Evolutionary conservation across 1,284 basidiomycete genomes (phyloP).

Genomic region (Amylostereum areolatum): DNA sequence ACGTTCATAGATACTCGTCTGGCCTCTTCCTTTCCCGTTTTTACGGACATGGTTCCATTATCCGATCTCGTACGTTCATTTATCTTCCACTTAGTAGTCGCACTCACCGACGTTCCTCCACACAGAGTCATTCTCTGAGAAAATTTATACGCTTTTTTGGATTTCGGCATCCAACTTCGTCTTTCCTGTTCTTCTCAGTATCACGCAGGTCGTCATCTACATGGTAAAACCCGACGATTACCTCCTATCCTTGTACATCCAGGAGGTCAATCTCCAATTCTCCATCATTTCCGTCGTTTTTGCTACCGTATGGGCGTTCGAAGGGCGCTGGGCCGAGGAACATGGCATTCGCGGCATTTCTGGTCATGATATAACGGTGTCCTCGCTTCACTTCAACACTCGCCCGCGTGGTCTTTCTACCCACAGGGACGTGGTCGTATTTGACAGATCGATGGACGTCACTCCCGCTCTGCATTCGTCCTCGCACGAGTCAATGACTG

Average conservation of each 20-base stretch:
- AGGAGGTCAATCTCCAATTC: conserved; percentile 13
- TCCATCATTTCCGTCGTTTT: conserved; percentile 17
- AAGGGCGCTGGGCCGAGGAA: conserved; percentile 2
- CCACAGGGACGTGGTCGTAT: no score
- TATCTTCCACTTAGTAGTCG: no score
- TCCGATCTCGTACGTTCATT: not conserved
- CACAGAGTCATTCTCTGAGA: conserved; percentile 2
- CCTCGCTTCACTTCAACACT: no score
- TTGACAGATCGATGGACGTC: no score
- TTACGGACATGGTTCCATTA: not conserved
- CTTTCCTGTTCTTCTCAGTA: conserved; percentile 22
- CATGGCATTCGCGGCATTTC: no score
- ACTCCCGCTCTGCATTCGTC: no score
- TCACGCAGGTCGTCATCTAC: conserved; percentile 17
- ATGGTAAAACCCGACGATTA: conserved; percentile 6
- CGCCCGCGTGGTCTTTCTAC: no score
- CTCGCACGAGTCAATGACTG: no score
- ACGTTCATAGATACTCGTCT: conserved; percentile 14
- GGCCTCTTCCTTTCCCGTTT: conserved; percentile 11
- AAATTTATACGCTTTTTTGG: conserved; percentile 21
- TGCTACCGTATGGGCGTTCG: conserved; percentile 16
- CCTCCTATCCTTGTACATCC: conserved; percentile 9
- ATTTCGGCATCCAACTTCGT: conserved; percentile 24
- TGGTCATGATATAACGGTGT: no score
- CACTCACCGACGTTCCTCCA: not conserved